Percentiles rank a stretch among this genome's conserved stretches.
Evolutionary conservation across 2,329 filamentous ascomycete genomes (phyloP).

Genomic region (Ophiocordyceps camponoti-leonardi): DNA sequence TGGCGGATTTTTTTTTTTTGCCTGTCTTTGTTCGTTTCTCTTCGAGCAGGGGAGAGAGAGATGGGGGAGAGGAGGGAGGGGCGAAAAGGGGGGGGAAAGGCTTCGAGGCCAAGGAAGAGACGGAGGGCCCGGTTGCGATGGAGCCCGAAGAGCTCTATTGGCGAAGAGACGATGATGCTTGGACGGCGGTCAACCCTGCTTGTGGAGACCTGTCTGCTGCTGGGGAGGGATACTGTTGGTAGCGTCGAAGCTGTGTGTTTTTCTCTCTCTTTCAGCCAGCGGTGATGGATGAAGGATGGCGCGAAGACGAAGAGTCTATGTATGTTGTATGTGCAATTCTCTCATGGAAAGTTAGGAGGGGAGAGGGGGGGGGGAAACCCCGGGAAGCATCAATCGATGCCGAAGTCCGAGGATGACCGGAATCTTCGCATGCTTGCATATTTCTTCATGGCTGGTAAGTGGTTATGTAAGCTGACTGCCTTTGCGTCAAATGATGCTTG

Average conservation of each 20-base stretch:
- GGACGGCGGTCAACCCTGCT: no score
- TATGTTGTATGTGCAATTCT: no score
- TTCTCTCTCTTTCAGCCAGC: no score
- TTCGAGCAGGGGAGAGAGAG: neutral
- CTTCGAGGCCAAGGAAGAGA: neutral
- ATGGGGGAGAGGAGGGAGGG: neutral
- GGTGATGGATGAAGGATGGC: no score
- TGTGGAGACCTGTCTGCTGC: no score
- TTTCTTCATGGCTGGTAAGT: neutral
- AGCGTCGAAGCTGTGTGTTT: no score
- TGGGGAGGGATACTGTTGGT: no score
- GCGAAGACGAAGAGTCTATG: no score
- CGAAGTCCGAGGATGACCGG: neutral
- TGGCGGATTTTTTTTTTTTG: constrained; percentile 21
- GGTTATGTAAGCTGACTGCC: neutral
- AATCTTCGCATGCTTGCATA: neutral
- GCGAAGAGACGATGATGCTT: no score
- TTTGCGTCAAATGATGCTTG: no score
- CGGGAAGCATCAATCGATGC: neutral
- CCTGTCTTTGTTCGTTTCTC: neutral
- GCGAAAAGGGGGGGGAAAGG: neutral
- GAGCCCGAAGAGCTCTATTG: no score
- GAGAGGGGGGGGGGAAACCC: neutral
- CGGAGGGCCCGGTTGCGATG: neutral
- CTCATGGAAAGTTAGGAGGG: no score